Base-by-base conservation (phyloP, 495 filamentous ascomycete genomes). In the Lophium mytilinum region DNA sequence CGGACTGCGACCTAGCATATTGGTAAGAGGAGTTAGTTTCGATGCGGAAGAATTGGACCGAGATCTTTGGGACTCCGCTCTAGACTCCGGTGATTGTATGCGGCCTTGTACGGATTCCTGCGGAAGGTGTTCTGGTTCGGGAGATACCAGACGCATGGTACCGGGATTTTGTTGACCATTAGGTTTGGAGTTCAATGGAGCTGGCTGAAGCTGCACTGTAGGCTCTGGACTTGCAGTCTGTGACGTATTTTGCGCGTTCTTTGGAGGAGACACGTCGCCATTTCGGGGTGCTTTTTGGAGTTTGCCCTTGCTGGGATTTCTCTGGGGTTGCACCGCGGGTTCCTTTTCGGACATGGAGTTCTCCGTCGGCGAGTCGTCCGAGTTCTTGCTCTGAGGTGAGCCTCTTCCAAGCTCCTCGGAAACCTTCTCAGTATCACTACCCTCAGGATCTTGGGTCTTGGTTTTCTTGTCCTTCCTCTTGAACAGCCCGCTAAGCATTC, bases 401-500 rank as follows among this genome's bases (percentile, higher is more conserved):
- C 72, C 68, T 55, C 78, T 71, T 63, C 76, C 66, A 21, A 75
- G 58, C 58, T 85, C 82, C 56, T 70, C 82, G 15, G 61, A 57
- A 1, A 76, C 73, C 24, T 77, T 72, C 53, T 89, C 86, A 9
- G 79, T 75, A 58, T 68, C 65, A 46, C 61, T 67, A 36, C 69
- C 56, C 24, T 64, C 50, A 0, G 53, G 53, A 10, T 59, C 53
- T 4, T 55, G 58, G 17, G 87, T 86, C 61, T 84, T 87, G 52
- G 74, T 74, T 68, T 88, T 96, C 76, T 90, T 95, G 60, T 95
- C 89, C 65, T 94, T 96, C 53, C 89, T 78, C 65, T 95, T 96
- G 78, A 99, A 99, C 63, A 97, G 78, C 40, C 90, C 91, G 64
- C 90, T 90, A 48, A 99, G 83, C 72, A 92, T 95, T 48, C 90